Conservation (phyloP, 192 early-diverging fungal genomes). For the Coemansia sp. region DNA sequence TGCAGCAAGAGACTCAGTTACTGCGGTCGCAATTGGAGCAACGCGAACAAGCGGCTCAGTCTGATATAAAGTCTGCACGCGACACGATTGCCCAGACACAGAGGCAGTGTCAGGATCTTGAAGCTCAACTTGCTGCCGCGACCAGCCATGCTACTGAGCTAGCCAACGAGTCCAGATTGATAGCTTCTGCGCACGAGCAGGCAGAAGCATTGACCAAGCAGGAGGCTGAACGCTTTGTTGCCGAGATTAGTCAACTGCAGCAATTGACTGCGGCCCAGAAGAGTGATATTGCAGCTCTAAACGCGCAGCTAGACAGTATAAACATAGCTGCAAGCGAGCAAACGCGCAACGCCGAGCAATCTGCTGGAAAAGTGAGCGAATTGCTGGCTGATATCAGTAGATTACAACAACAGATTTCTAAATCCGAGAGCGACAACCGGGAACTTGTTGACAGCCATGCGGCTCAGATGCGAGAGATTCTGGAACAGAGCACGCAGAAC, state of each 20-base stretch:
- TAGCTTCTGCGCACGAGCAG: slow-evolving; percentile 1
- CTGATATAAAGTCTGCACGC: slow-evolving; percentile 5
- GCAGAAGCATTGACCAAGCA: not conserved
- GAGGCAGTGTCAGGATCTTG: not conserved
- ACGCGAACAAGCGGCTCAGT: not conserved
- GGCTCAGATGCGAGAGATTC: slow-evolving; percentile 7
- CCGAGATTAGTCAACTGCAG: not conserved
- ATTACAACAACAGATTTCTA: slow-evolving; percentile 7
- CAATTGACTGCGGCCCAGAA: not conserved
- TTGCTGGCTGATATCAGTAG: not conserved
- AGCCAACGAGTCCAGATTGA: slow-evolving; percentile 2
- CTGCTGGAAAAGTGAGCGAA: not conserved
- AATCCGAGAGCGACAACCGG: slow-evolving; percentile 1
- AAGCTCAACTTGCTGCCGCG: not conserved
- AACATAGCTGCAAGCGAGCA: not conserved
- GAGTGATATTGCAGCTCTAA: not conserved
- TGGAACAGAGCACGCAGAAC: not conserved
- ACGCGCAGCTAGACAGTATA: slow-evolving; percentile 4
- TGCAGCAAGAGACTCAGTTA: not conserved
- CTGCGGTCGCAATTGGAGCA: slow-evolving; percentile 5
- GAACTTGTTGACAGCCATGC: slow-evolving; percentile 7
- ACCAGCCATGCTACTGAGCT: slow-evolving; percentile 1
- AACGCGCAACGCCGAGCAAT: slow-evolving; percentile 8
- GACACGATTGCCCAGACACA: not conserved
- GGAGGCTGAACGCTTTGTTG: slow-evolving; percentile 1